These are phyloP conservation scores for Mycosarcoma maydis DNA, from an alignment of 1,284 basidiomycete species.

Conservation along the genomic window DNA sequence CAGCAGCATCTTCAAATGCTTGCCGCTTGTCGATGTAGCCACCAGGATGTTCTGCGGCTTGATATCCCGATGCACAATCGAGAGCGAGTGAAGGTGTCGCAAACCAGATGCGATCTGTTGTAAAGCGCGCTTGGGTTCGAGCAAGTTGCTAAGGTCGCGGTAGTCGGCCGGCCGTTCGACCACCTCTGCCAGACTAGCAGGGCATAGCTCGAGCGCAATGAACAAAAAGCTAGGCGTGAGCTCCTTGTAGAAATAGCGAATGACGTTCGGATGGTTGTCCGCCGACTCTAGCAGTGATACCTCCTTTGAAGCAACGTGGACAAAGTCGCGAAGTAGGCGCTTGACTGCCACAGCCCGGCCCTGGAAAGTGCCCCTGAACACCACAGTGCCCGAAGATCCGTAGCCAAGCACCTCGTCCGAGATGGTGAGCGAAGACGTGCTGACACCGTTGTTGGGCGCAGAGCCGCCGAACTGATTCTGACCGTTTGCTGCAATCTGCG, in stretches of 20 bases:
- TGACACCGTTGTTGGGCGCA: constrained; percentile 29
- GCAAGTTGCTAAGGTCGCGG: constrained; percentile 49
- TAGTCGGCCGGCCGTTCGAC: constrained; percentile 73
- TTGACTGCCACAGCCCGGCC: constrained; percentile 96
- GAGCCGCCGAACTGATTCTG: constrained; percentile 19
- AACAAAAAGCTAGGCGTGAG: constrained; percentile 81
- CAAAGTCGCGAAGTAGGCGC: constrained; percentile 91
- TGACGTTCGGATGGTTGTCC: constrained; percentile 98
- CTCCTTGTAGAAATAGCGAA: constrained; percentile 96
- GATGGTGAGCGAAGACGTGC: constrained; percentile 49
- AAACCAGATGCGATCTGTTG: constrained; percentile 87
- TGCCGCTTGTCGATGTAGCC: constrained; percentile 45
- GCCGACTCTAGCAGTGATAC: constrained; percentile 87
- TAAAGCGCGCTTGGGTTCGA: constrained; percentile 83
- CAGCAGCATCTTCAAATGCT: constrained; percentile 62
- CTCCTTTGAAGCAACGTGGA: constrained; percentile 91
- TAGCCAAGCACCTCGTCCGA: constrained; percentile 72
- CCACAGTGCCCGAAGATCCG: constrained; percentile 95
- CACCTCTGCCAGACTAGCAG: constrained; percentile 90
- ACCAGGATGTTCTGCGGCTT: constrained; percentile 98
- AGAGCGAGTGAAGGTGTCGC: constrained; percentile 89
- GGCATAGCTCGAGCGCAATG: constrained; percentile 95
- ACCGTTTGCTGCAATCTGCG: constrained; percentile 42
- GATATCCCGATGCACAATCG: constrained; percentile 97
- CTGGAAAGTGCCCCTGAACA: constrained; percentile 91